Percentiles rank a stretch among this genome's conserved stretches.
Conservation (phyloP, 2,329 filamentous ascomycete species). For the Colletotrichum theobromicola region DNA sequence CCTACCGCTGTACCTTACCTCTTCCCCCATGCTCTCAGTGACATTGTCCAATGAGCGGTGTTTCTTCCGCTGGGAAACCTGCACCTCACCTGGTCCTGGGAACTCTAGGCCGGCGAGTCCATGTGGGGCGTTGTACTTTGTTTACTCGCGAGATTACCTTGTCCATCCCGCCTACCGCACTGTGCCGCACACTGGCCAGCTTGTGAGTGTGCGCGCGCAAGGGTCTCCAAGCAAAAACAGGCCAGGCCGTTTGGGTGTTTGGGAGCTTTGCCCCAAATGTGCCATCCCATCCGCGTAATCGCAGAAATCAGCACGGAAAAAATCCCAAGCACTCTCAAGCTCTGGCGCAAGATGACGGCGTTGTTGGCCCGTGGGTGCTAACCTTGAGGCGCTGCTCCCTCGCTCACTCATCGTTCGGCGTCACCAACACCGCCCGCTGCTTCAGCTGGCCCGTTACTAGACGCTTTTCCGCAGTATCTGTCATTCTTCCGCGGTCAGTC, state of each 20-base stretch:
- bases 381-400: neutral
- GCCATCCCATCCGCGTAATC: slow-evolving; percentile 16
- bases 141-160: slow-evolving; percentile 19
- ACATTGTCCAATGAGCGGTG: neutral
- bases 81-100: slow-evolving; percentile 17
- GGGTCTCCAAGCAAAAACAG: neutral
- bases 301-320: neutral
- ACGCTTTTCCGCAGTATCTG: neutral
- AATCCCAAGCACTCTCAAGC: neutral
- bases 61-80: slow-evolving; percentile 9
- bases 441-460: neutral
- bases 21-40: slow-evolving; percentile 2
- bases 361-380: neutral
- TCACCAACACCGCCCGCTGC: neutral
- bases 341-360: neutral
- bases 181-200: slow-evolving; percentile 1
- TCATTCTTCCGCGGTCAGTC: neutral
- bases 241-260: slow-evolving; percentile 4
- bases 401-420: neutral
- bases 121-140: slow-evolving; percentile 16
- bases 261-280: slow-evolving; percentile 11
- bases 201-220: neutral
- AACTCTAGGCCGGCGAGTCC: slow-evolving; percentile 15
- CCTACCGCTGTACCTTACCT: slow-evolving; percentile 1
- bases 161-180: neutral